Percentiles rank a stretch among this genome's conserved stretches.
Evolutionary conservation across 2,329 filamentous ascomycete genomes (phyloP).

Genomic region (Microdochium nivale): DNA sequence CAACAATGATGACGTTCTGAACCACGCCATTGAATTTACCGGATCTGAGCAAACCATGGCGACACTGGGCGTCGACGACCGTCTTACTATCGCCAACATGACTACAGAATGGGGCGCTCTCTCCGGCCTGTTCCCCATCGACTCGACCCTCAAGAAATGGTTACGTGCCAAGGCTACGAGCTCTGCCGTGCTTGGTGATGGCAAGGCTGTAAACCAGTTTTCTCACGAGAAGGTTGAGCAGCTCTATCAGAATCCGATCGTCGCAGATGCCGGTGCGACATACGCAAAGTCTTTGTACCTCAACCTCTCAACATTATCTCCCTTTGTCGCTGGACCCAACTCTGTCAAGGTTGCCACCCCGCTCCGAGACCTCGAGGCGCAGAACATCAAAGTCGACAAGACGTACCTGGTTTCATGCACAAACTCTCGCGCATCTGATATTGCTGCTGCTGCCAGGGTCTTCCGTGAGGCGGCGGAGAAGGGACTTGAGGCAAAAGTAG

Average conservation of each 20-base stretch:
- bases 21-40: conserved; percentile 83
- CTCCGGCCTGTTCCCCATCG: conserved; percentile 69
- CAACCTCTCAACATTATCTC: conserved; percentile 74
- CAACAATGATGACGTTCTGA: conserved; percentile 79
- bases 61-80: conserved; percentile 62
- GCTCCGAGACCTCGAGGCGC: conserved; percentile 59
- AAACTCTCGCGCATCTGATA: conserved; percentile 73
- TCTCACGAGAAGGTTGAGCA: conserved; percentile 66
- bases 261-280: conserved; percentile 65
- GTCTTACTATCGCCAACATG: conserved; percentile 74
- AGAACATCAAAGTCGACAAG: conserved; percentile 72
- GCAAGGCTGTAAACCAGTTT: conserved; percentile 49
- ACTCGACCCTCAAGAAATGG: conserved; percentile 64
- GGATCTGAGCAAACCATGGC: conserved; percentile 70
- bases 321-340: conserved; percentile 81
- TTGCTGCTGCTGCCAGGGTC: conserved; percentile 73
- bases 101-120: conserved; percentile 74
- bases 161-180: conserved; percentile 67
- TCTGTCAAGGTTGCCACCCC: conserved; percentile 83
- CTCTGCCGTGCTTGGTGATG: conserved; percentile 50
- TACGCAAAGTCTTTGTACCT: conserved; percentile 82
- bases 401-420: conserved; percentile 89
- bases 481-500: conserved; percentile 60
- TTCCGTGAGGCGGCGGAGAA: conserved; percentile 69
- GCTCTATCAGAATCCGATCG: conserved; percentile 56